phyloP scores from a whole-genome alignment of 495 filamentous ascomycete species.

The Penicillium canariense region DNA sequence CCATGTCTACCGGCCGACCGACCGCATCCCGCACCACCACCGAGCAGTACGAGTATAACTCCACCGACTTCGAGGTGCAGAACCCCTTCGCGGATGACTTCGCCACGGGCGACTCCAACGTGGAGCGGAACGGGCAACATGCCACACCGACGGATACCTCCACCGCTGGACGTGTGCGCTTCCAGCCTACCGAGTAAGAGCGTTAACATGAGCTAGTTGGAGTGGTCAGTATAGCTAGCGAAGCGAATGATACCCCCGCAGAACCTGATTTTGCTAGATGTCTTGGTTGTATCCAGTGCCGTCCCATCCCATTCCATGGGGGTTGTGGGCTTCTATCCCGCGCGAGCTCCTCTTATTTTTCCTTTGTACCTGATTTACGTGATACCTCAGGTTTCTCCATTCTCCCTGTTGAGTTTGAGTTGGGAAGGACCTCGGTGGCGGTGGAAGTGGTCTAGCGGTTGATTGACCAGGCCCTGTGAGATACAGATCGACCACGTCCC shows the following conservation, averaged over 20 bases:
- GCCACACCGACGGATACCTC: not conserved
- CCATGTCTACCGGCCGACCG: constrained; percentile 14
- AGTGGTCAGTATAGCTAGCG: constrained; percentile 5
- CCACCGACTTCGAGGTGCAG: constrained; percentile 45
- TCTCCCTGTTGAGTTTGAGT: not conserved
- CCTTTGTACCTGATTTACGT: not conserved
- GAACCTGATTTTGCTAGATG: not conserved
- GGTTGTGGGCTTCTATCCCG: not conserved
- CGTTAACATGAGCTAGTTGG: constrained; percentile 8
- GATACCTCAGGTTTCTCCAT: constrained; percentile 17
- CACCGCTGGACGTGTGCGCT: constrained; percentile 2
- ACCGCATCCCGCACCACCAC: constrained; percentile 9
- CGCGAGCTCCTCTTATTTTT: not conserved
- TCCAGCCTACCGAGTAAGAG: constrained; percentile 18
- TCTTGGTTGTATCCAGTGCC: not conserved
- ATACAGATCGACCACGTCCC: not conserved
- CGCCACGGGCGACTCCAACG: constrained; percentile 20
- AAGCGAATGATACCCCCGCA: constrained; percentile 19
- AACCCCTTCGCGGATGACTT: constrained; percentile 46
- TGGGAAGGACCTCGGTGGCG: not conserved
- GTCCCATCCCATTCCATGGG: not conserved
- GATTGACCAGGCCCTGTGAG: not conserved
- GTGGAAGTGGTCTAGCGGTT: not conserved
- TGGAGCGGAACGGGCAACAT: constrained; percentile 10
- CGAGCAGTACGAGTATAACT: constrained; percentile 38